These are phyloP conservation scores for Delitschia confertaspora DNA, from an alignment of 495 filamentous ascomycete genomes.

Conservation along the genomic window DNA sequence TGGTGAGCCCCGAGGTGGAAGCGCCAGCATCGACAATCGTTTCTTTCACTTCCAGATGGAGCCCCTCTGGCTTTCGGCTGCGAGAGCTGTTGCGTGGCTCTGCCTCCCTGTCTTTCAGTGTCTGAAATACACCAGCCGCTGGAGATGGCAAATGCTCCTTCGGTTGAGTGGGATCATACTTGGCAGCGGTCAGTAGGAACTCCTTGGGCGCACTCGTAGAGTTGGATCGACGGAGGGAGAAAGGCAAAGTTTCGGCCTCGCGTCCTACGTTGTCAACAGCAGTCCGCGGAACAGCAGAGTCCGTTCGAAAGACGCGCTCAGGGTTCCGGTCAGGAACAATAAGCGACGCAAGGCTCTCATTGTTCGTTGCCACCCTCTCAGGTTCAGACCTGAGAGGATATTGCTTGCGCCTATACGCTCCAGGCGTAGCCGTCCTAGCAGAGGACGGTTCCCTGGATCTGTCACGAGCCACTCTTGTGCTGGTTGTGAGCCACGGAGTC, in stretches of 20 bases:
- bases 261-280: constrained; percentile 24
- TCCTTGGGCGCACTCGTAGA: constrained; percentile 14
- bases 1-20: constrained; percentile 6
- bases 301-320: constrained; percentile 11
- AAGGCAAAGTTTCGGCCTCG: constrained; percentile 24
- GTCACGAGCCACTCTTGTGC: constrained; percentile 30
- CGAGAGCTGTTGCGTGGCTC: constrained; percentile 58
- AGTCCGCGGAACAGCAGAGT: constrained; percentile 12
- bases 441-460: constrained; percentile 54
- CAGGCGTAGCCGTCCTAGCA: constrained; percentile 65
- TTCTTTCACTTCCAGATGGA: constrained; percentile 45
- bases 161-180: constrained; percentile 18
- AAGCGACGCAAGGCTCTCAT: constrained; percentile 17
- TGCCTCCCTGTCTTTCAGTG: constrained; percentile 47
- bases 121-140: constrained; percentile 45
- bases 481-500: constrained; percentile 41
- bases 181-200: constrained; percentile 25
- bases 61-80: constrained; percentile 70
- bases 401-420: constrained; percentile 56
- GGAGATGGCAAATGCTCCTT: constrained; percentile 47
- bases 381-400: constrained; percentile 82
- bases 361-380: constrained; percentile 24
- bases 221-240: constrained; percentile 17
- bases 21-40: constrained; percentile 13
- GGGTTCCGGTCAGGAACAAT: constrained; percentile 13